Evolutionary conservation across 345 rosid genomes (phyloP).

Genomic region (Theobroma cacao): DNA sequence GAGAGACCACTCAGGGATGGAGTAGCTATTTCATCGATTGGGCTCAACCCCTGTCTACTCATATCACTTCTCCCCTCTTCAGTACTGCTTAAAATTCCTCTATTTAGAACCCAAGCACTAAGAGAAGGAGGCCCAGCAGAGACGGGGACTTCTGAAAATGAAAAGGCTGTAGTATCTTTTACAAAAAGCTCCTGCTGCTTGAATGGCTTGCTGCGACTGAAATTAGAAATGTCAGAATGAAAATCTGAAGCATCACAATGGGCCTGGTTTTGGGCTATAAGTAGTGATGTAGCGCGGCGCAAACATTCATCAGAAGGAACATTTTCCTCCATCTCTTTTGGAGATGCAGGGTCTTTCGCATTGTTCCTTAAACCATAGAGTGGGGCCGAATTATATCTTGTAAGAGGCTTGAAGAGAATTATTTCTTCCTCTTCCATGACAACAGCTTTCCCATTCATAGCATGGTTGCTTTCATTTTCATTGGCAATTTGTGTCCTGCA

Average conservation of each 20-base stretch:
- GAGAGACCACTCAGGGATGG: conserved; percentile 54
- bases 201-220: conserved; percentile 28
- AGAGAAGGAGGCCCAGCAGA: conserved; percentile 85
- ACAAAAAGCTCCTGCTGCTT: conserved; percentile 43
- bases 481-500: conserved; percentile 24
- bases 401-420: conserved; percentile 91
- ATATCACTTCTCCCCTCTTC: conserved; percentile 35
- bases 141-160: conserved; percentile 34
- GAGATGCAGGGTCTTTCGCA: conserved; percentile 26
- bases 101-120: conserved; percentile 71
- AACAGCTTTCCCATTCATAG: conserved; percentile 32
- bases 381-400: conserved; percentile 85
- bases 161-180: conserved; percentile 27
- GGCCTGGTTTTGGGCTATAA: conserved; percentile 51
- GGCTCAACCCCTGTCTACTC: conserved; percentile 38
- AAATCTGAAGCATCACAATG: conserved; percentile 34
- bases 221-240: conserved; percentile 46
- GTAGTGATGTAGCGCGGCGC: conserved; percentile 69
- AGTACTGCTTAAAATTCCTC: conserved; percentile 34
- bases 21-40: conserved; percentile 55
- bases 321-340: conserved; percentile 33
- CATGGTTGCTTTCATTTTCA: conserved; percentile 28
- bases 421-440: conserved; percentile 87
- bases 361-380: conserved; percentile 28
- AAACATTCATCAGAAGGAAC: conserved; percentile 60